These are phyloP conservation scores for Eucalyptus tenuipes DNA, from an alignment of 345 rosid genomes.

Conservation along the genomic window DNA sequence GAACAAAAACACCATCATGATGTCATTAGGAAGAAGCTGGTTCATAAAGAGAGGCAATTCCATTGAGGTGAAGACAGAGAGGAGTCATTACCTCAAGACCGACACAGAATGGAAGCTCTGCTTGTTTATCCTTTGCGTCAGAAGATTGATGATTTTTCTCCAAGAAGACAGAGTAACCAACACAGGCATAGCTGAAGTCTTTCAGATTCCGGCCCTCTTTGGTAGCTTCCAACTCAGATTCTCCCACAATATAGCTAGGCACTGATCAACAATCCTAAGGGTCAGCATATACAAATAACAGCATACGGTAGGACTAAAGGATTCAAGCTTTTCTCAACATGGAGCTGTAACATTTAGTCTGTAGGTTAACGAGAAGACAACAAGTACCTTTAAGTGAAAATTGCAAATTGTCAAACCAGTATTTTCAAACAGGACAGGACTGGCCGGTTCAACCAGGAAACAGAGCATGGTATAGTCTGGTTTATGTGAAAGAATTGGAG, in stretches of 20 bases:
- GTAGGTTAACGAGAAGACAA: background rate
- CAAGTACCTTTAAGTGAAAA: background rate
- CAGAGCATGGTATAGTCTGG: background rate
- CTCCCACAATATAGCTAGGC: conserved; percentile 18
- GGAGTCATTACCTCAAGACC: conserved; percentile 26
- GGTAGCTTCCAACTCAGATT: conserved; percentile 22
- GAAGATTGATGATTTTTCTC: conserved; percentile 12
- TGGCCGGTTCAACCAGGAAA: background rate
- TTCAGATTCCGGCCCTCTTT: conserved; percentile 20
- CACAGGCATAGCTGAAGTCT: conserved; percentile 29
- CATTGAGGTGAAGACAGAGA: background rate
- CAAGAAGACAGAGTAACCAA: conserved; percentile 30
- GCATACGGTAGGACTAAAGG: background rate
- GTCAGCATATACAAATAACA: background rate
- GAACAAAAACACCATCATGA: background rate
- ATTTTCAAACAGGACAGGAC: background rate
- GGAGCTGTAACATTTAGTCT: background rate
- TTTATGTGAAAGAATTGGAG: background rate
- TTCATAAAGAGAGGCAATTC: background rate
- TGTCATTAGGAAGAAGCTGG: background rate
- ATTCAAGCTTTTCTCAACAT: background rate
- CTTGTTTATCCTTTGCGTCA: conserved; percentile 2
- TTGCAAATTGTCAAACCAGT: background rate
- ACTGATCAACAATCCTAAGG: conserved; percentile 2
- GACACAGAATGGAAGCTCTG: conserved; percentile 25